A percentile compares a stretch with the other conserved stretches of the same genome.
These are phyloP conservation scores for Petasospora rhodanensis DNA, from an alignment of 1,139 yeast species.

Conservation along the genomic window DNA sequence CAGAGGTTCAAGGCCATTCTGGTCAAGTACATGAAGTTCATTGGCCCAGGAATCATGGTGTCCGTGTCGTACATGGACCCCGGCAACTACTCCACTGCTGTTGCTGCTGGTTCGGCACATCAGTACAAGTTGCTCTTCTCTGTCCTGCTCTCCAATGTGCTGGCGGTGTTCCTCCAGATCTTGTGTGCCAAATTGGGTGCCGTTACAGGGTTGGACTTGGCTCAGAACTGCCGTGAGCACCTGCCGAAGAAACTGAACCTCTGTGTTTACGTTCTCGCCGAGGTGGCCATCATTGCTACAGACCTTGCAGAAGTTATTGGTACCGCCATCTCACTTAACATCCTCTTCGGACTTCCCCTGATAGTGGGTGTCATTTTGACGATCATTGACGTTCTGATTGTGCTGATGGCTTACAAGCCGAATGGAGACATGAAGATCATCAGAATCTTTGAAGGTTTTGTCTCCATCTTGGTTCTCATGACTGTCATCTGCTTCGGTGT, in stretches of 20 bases:
- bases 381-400: conserved; percentile 65
- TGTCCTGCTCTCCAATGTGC: conserved; percentile 58
- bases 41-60: conserved; percentile 80
- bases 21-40: conserved; percentile 43
- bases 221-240: conserved; percentile 68
- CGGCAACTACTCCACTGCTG: conserved; percentile 77
- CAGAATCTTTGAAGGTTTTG: conserved; percentile 62
- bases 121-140: conserved; percentile 61
- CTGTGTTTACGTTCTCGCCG: conserved; percentile 59
- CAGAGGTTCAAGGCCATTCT: conserved; percentile 4
- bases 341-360: conserved; percentile 62
- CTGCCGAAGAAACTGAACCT: conserved; percentile 55
- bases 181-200: conserved; percentile 73
- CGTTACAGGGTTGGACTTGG: conserved; percentile 72
- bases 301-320: conserved; percentile 84
- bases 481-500: conserved; percentile 65
- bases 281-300: conserved; percentile 72
- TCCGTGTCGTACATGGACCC: conserved; percentile 81
- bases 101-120: conserved; percentile 72
- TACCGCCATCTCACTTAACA: conserved; percentile 70
- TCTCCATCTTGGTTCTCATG: conserved; percentile 53
- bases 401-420: conserved; percentile 65
- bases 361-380: conserved; percentile 65
- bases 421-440: conserved; percentile 66
- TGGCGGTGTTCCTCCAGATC: conserved; percentile 69